A percentile compares a stretch with the other conserved stretches of the same genome.
phyloP scores from a whole-genome alignment of 1,284 basidiomycete species.

The Lentinus polychrous region DNA sequence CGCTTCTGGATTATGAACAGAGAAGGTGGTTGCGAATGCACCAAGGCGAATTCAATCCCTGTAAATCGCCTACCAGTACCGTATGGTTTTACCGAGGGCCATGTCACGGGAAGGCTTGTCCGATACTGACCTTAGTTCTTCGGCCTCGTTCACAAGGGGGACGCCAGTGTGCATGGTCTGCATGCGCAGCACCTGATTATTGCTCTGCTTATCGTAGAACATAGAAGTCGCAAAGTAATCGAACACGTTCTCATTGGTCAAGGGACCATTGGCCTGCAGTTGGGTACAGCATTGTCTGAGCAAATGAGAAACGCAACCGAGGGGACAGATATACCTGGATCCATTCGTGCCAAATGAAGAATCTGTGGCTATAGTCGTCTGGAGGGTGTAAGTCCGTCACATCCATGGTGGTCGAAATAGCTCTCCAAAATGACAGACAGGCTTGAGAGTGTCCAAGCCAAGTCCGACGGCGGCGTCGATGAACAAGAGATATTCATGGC shows the following conservation, averaged over 20 bases:
- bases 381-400: conserved; percentile 66
- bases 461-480: too few relatives aligned
- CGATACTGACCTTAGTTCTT: conserved; percentile 64
- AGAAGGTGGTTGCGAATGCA: conserved; percentile 68
- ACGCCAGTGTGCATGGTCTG: conserved; percentile 77
- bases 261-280: conserved; percentile 62
- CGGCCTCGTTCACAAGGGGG: conserved; percentile 64
- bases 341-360: conserved; percentile 86
- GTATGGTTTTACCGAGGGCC: conserved; percentile 3
- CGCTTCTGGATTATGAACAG: conserved; percentile 85
- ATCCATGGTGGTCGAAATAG: conserved; percentile 40
- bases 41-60: conserved; percentile 78
- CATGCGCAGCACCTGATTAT: conserved; percentile 84
- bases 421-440: too few relatives aligned
- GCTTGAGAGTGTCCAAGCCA: too few relatives aligned
- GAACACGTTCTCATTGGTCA: conserved; percentile 70
- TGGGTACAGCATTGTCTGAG: conserved; percentile 11
- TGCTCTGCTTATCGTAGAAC: conserved; percentile 88
- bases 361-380: conserved; percentile 72
- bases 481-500: not conserved
- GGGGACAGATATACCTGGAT: conserved; percentile 43
- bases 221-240: conserved; percentile 83
- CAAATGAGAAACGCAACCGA: conserved; percentile 8
- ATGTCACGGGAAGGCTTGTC: conserved; percentile 8
- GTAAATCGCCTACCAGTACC: conserved; percentile 57